Conservation (phyloP, 2,329 filamentous ascomycete genomes). For the Phialophora expanda region DNA sequence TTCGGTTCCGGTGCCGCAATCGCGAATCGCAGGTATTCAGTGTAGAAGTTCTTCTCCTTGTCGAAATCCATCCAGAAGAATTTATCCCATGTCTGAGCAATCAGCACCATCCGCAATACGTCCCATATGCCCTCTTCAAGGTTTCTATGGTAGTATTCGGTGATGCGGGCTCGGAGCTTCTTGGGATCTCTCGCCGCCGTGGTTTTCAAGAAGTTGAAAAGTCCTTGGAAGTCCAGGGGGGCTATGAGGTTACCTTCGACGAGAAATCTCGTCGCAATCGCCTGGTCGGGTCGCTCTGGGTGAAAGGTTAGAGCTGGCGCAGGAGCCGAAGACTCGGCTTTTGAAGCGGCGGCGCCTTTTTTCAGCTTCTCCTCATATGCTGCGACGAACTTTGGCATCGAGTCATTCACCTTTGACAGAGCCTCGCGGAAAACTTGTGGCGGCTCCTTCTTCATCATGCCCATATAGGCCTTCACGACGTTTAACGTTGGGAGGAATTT, state of each 20-base stretch:
- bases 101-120: slow-evolving; percentile 22
- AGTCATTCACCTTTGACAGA: slow-evolving; percentile 27
- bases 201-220: background rate
- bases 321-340: background rate
- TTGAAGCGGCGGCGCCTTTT: slow-evolving; percentile 12
- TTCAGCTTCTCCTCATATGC: slow-evolving; percentile 23
- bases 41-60: slow-evolving; percentile 25
- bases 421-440: slow-evolving; percentile 26
- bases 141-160: slow-evolving; percentile 21
- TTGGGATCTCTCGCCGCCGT: slow-evolving; percentile 2
- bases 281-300: background rate
- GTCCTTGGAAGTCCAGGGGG: background rate
- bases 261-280: background rate
- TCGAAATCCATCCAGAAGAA: slow-evolving; percentile 27
- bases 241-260: background rate
- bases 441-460: slow-evolving; percentile 9
- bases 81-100: slow-evolving; percentile 14
- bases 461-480: slow-evolving; percentile 20
- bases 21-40: slow-evolving; percentile 24
- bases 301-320: background rate
- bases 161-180: slow-evolving; percentile 16
- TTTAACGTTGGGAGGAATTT: slow-evolving; percentile 26
- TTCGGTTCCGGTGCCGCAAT: slow-evolving; percentile 4
- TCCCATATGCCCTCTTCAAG: slow-evolving; percentile 32
- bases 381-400: slow-evolving; percentile 33